A percentile compares a stretch with the other conserved stretches of the same genome.
Conservation (phyloP, 1,139 yeast species). For the Zhuliangozyma parablackwelliae region DNA sequence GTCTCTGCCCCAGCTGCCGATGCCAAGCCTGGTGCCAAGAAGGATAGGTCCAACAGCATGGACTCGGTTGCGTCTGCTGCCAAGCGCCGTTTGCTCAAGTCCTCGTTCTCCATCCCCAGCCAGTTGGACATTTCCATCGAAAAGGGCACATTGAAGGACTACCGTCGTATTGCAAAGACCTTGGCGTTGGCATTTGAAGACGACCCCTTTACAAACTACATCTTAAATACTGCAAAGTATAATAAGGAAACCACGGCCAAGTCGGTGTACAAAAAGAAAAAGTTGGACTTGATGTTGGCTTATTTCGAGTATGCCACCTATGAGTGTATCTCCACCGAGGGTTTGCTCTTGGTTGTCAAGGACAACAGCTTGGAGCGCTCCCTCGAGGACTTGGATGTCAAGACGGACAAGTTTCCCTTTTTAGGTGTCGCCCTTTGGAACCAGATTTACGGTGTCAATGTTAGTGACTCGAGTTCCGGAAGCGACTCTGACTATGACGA, state of each 20-base stretch:
- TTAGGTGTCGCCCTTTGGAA: conserved; percentile 40
- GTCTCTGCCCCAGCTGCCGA: neutral
- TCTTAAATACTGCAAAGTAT: conserved; percentile 28
- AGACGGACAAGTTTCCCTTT: conserved; percentile 17
- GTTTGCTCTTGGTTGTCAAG: conserved; percentile 29
- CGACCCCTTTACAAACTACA: conserved; percentile 40
- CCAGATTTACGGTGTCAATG: conserved; percentile 25
- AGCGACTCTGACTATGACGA: conserved; percentile 14
- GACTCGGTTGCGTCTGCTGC: neutral
- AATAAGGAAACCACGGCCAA: conserved; percentile 14
- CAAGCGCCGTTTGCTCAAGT: conserved; percentile 1
- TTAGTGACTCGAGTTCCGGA: conserved; percentile 18
- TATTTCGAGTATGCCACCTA: conserved; percentile 35
- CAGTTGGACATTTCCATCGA: conserved; percentile 28
- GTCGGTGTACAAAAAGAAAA: conserved; percentile 19
- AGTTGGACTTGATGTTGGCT: conserved; percentile 32
- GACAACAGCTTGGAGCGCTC: conserved; percentile 27
- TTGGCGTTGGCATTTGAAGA: conserved; percentile 33
- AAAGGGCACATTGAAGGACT: conserved; percentile 28
- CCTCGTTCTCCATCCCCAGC: conserved; percentile 12
- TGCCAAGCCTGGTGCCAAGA: neutral
- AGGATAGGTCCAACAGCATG: neutral
- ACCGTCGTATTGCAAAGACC: conserved; percentile 37
- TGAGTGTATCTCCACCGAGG: conserved; percentile 32
- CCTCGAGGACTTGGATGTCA: conserved; percentile 10